phyloP scores from a whole-genome alignment of 1,284 basidiomycete species.

The Cryptococcus sp. region DNA sequence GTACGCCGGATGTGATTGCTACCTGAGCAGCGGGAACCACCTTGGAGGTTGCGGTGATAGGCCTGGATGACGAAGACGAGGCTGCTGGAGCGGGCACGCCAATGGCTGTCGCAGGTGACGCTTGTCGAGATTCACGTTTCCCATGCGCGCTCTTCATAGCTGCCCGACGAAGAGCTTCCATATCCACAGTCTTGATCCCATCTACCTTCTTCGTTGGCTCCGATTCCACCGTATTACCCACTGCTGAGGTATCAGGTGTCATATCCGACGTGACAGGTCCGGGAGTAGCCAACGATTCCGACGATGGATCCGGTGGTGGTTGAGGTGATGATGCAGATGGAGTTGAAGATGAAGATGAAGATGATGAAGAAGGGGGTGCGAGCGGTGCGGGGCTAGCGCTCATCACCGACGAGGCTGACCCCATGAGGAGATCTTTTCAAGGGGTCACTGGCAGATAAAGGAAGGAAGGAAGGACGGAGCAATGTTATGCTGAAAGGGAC shows the following conservation, averaged over 20 bases:
- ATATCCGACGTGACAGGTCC: too few relatives aligned
- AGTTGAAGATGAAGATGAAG: neutral
- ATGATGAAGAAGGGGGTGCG: neutral
- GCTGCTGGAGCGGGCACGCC: slow-evolving; percentile 4
- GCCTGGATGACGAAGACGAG: slow-evolving; percentile 7
- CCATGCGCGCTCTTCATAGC: slow-evolving; percentile 1
- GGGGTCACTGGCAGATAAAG: neutral
- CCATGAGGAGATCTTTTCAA: slow-evolving; percentile 4
- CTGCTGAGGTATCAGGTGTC: too few relatives aligned
- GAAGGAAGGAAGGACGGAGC: neutral
- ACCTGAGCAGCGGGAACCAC: too few relatives aligned
- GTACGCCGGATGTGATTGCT: too few relatives aligned
- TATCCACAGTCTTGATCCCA: neutral
- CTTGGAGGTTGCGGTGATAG: neutral
- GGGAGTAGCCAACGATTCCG: too few relatives aligned
- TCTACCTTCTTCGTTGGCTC: too few relatives aligned
- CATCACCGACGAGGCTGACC: slow-evolving; percentile 24
- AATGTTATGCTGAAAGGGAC: neutral
- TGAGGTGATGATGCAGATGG: neutral
- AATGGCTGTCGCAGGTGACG: too few relatives aligned
- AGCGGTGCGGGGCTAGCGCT: slow-evolving; percentile 22
- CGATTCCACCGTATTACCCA: too few relatives aligned
- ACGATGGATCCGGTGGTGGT: too few relatives aligned
- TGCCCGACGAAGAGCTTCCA: neutral
- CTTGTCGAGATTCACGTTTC: too few relatives aligned